These are phyloP conservation scores for Debaryomyces tyrocola DNA, from an alignment of 805 yeast species.

Conservation along the genomic window DNA sequence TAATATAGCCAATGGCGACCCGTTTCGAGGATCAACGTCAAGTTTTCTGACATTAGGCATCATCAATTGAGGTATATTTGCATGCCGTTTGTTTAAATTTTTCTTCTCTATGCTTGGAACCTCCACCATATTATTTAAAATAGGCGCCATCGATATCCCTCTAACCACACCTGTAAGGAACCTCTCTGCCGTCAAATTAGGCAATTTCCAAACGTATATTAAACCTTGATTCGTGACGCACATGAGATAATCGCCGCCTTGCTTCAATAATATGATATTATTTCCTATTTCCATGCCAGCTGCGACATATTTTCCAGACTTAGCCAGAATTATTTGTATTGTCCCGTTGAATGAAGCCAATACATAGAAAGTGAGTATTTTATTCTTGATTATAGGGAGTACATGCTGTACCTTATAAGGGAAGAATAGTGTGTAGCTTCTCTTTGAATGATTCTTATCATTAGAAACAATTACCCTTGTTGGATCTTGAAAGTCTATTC, in stretches of 20 bases:
- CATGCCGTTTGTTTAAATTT: background rate
- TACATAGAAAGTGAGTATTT: conserved; percentile 44
- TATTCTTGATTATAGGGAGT: conserved; percentile 33
- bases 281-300: conserved; percentile 57
- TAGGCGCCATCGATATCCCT: conserved; percentile 53
- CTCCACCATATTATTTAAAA: conserved; percentile 38
- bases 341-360: conserved; percentile 61
- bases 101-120: conserved; percentile 7
- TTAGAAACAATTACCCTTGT: conserved; percentile 47
- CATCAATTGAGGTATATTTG: background rate
- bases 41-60: conserved; percentile 20
- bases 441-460: conserved; percentile 27
- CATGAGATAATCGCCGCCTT: conserved; percentile 33
- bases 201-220: conserved; percentile 52
- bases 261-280: conserved; percentile 39
- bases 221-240: conserved; percentile 53
- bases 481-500: conserved; percentile 46
- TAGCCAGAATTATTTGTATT: conserved; percentile 43
- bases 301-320: conserved; percentile 43
- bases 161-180: conserved; percentile 30
- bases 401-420: conserved; percentile 52
- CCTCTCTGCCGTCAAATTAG: conserved; percentile 7
- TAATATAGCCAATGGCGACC: conserved; percentile 44
- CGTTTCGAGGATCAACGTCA: conserved; percentile 36
- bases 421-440: conserved; percentile 39